Conservation (phyloP, 441 rosid species). For the Erodium moschatum region DNA sequence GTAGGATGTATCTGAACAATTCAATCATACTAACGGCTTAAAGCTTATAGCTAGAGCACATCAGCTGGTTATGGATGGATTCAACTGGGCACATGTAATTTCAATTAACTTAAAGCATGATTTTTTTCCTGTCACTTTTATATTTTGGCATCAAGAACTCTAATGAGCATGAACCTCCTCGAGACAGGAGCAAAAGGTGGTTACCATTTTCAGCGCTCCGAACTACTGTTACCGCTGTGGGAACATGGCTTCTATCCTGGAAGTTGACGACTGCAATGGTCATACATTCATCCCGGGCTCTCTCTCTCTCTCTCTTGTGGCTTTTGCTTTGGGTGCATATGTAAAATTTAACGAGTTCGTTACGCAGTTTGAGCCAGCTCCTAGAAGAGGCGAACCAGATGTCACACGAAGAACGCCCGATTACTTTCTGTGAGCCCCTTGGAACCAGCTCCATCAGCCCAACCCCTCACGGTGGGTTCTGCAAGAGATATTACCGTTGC, state of each 20-base stretch:
- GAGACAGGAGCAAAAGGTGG: conserved; percentile 65
- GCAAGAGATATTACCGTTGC: too few species aligned
- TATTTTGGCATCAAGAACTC: neutral
- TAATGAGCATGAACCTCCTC: neutral
- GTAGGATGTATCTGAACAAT: conserved; percentile 71
- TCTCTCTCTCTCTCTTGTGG: neutral
- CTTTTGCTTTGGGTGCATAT: neutral
- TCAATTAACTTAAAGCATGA: neutral
- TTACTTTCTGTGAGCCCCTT: conserved; percentile 43
- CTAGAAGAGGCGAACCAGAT: conserved; percentile 67
- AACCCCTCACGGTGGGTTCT: too few species aligned
- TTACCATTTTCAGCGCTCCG: conserved; percentile 36
- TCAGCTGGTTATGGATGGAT: conserved; percentile 78
- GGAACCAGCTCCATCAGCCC: too few species aligned
- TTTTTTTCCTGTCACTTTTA: conserved; percentile 12
- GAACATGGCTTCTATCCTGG: conserved; percentile 67
- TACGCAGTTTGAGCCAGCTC: conserved; percentile 66
- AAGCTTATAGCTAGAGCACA: conserved; percentile 69
- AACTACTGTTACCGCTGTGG: conserved; percentile 56
- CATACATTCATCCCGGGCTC: conserved; percentile 58
- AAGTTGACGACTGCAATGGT: conserved; percentile 57
- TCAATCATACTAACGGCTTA: conserved; percentile 52
- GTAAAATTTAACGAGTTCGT: conserved; percentile 9
- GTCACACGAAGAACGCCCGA: conserved; percentile 61
- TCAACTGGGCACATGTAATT: conserved; percentile 59